These are phyloP conservation scores for Ophiosphaerella korrae DNA, from an alignment of 2,329 filamentous ascomycete genomes.

Conservation along the genomic window DNA sequence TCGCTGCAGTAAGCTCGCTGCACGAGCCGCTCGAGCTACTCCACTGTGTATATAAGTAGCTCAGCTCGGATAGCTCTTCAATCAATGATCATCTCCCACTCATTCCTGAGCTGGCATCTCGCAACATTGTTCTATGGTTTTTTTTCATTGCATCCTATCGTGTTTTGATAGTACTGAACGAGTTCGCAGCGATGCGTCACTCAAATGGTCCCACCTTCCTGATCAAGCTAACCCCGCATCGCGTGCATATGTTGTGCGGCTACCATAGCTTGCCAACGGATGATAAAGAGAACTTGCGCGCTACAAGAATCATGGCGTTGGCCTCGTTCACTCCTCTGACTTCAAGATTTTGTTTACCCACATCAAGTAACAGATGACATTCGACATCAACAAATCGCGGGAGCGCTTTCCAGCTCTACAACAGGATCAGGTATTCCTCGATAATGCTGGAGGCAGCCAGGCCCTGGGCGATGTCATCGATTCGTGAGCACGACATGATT, in stretches of 20 bases:
- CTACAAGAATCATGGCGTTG: background rate
- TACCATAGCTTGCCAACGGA: background rate
- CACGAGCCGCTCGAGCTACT: too few relatives aligned
- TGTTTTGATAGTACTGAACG: background rate
- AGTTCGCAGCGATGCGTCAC: background rate
- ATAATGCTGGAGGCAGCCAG: slow-evolving; percentile 80
- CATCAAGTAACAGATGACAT: slow-evolving; percentile 27
- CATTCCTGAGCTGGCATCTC: too few relatives aligned
- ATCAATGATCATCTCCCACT: too few relatives aligned
- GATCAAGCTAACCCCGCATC: slow-evolving; percentile 6
- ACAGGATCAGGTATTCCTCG: slow-evolving; percentile 72
- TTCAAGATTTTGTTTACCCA: background rate
- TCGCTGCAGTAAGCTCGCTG: too few relatives aligned
- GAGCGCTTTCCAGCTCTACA: slow-evolving; percentile 70
- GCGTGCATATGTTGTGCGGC: slow-evolving; percentile 1
- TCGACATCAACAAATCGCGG: slow-evolving; percentile 63
- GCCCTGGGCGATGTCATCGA: slow-evolving; percentile 69
- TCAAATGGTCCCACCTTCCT: slow-evolving; percentile 2
- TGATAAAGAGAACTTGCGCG: background rate
- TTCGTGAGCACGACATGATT: slow-evolving; percentile 54
- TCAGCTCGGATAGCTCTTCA: too few relatives aligned
- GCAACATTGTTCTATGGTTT: too few relatives aligned
- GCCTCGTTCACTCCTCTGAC: background rate
- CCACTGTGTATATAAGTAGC: too few relatives aligned
- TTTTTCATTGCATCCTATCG: background rate